Conservation (phyloP, 2,329 filamentous ascomycete genomes). For the Microsporum audouinii region DNA sequence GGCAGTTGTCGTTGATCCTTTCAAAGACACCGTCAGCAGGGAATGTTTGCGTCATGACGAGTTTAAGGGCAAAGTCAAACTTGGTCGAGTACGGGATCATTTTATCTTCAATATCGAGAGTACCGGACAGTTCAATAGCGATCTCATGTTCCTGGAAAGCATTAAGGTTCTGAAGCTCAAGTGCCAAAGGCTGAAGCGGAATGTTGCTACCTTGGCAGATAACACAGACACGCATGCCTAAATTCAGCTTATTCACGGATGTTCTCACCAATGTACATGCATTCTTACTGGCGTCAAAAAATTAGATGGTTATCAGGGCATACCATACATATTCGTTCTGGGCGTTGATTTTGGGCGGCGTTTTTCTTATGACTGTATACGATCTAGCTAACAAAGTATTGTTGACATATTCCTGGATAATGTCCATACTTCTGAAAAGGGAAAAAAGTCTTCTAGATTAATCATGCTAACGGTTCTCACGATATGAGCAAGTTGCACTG, state of each 20-base stretch:
- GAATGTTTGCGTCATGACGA: conserved; percentile 86
- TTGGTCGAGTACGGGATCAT: conserved; percentile 82
- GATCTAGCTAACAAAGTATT: background rate
- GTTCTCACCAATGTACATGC: background rate
- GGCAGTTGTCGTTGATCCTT: conserved; percentile 75
- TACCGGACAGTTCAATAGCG: conserved; percentile 87
- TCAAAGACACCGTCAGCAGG: conserved; percentile 89
- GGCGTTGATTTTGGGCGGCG: background rate
- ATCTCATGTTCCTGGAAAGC: conserved; percentile 83
- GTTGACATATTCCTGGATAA: background rate
- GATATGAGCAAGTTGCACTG: background rate
- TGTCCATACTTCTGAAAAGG: background rate
- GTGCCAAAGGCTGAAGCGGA: conserved; percentile 44
- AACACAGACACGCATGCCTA: conserved; percentile 20
- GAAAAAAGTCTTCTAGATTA: background rate
- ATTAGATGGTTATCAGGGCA: background rate
- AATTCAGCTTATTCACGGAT: background rate
- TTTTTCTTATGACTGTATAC: background rate
- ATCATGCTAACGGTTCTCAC: background rate
- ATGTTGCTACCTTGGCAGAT: conserved; percentile 32
- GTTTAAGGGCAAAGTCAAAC: conserved; percentile 89
- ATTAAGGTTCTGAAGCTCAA: conserved; percentile 78
- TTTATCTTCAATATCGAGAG: conserved; percentile 97
- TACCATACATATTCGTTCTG: background rate
- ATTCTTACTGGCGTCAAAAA: background rate